Evolutionary conservation across 1,284 basidiomycete genomes (phyloP), one percentile per base, ranked within the genome.

Genomic region (Ganoderma lucidum): DNA sequence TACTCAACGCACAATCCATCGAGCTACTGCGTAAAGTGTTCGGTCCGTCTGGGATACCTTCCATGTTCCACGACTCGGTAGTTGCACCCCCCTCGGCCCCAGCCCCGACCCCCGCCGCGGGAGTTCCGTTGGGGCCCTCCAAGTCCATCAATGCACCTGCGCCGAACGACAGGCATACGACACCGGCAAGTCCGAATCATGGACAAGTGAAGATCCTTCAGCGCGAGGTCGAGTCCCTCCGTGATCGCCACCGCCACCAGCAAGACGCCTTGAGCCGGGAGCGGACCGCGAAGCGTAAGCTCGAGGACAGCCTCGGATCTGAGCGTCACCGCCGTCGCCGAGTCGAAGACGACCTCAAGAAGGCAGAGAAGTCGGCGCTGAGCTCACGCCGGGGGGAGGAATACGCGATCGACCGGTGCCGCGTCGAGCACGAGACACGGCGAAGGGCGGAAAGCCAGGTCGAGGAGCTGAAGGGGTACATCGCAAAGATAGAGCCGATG

Each of bases 11-110:
- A 35, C 81, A 82, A 62, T 81, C 86, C 14, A 79, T 82, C 64
- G 79, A 77, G 64, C 87, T 83, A 78, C 76, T 90, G n/a, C 86
- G 85, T 60, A 84, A 82, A 64, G 84, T 88, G 14, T 88, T 88
- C 68, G 87, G 87, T 5, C 63, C 71, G 17, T 69, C 75, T 48
- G 60, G 71, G 6, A 74, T 64, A 3, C 64, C 62, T n/a, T 42
- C 65, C 14, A 32, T 61, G 14, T 61, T 61, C 23, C 14, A 23
- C n/a, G 37, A 41, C 37, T 42, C 37, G 15, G 30, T 32, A 6
- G 10, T 39, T 30, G 23, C 59, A 15, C 5, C 45, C 3, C 19
- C 35, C 15, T 2, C 62, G 37, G 15, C 30, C 2, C 23, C 37
- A 23, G 15, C 30, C 2, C 23, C 37, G 17, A n/a, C 32, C 8